Evolutionary conservation across 768 basidiomycete species (phyloP).

Genomic region (Terana coerulea): DNA sequence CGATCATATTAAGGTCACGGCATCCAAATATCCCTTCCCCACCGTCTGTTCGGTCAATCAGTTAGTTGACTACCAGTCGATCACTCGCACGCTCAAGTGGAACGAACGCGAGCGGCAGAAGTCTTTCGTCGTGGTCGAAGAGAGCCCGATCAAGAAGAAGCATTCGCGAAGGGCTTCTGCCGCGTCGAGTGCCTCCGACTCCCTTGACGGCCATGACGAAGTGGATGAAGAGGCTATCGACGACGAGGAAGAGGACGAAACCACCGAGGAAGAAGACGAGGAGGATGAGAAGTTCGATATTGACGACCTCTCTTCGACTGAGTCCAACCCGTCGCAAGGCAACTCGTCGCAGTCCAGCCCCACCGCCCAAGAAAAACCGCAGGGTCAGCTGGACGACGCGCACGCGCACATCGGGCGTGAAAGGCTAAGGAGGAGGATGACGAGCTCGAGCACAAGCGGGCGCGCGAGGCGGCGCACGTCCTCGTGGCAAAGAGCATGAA

Average conservation of each 20-base stretch:
- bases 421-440: conserved; percentile 16
- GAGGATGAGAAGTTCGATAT: conserved; percentile 88
- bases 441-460: not conserved
- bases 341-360: conserved; percentile 11
- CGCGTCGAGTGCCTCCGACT: conserved; percentile 2
- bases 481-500: conserved; percentile 14
- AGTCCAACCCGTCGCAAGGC: conserved; percentile 27
- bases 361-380: not conserved
- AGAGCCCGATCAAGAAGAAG: conserved; percentile 45
- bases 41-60: conserved; percentile 98
- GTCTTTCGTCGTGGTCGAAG: conserved; percentile 97
- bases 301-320: conserved; percentile 73
- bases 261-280: conserved; percentile 46
- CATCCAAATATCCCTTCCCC: conserved; percentile 96
- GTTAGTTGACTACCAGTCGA: conserved; percentile 95
- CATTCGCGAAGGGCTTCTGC: conserved; percentile 14
- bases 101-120: conserved; percentile 99
- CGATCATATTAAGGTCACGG: conserved; percentile 97
- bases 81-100: conserved; percentile 96
- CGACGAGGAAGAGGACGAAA: conserved; percentile 41
- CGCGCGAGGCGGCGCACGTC: conserved; percentile 17
- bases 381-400: not conserved
- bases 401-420: conserved; percentile 18
- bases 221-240: conserved; percentile 41
- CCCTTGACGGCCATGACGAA: no score